Base-by-base conservation (phyloP, 2,329 filamentous ascomycete species). In the Zymoseptoria passerinii region DNA sequence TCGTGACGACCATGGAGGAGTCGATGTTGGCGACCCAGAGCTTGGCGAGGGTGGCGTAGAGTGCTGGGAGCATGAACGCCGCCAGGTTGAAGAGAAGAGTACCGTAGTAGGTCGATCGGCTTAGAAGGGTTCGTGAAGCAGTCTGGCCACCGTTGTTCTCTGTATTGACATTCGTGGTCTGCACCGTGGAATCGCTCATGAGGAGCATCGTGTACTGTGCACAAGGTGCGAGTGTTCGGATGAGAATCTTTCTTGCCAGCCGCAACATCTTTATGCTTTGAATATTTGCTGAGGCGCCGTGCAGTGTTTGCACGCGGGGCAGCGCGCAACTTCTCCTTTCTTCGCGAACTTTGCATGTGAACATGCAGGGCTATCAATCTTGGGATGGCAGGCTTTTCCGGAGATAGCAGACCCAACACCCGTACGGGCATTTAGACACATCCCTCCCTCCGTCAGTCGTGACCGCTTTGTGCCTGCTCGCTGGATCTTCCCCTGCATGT, bases 1-100 rank as follows among this genome's bases (percentile, higher is more conserved):
- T 87, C 0, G 83, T 86, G 18, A 81, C 83, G 1, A 88, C 82
- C 61, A 82, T 75, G 1, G 77, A 81, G 0, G 81, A 72, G 68
- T 89, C 83, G 57, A 89, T 87, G 56, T 81, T 80, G 2, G 86
- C 84, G 2, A 90, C 80, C 87, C 85, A 90, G 18, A 88, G 76
- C 66, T 89, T 89, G 53, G 81, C 81, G 0, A 90, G 77, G 0
- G 86, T 90, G 35, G 73, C 72, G 66, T 89, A 89, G 0, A 90
- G 74, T 0, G 86, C 86, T 0, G 85, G 86, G 0, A 89, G 78
- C 1, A 83, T 68, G 68, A 89, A 88, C 1, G 85, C 77, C 52
- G 70, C 76, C 8, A 84, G 57, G 65, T 89, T 89, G 75, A 88
- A 86, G 13, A 81, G 56, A 0, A 89, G 73, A 0, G 83, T 81